Base-by-base conservation (phyloP, 73 alveolate genomes). In the Tetrahymena malaccensis region DNA sequence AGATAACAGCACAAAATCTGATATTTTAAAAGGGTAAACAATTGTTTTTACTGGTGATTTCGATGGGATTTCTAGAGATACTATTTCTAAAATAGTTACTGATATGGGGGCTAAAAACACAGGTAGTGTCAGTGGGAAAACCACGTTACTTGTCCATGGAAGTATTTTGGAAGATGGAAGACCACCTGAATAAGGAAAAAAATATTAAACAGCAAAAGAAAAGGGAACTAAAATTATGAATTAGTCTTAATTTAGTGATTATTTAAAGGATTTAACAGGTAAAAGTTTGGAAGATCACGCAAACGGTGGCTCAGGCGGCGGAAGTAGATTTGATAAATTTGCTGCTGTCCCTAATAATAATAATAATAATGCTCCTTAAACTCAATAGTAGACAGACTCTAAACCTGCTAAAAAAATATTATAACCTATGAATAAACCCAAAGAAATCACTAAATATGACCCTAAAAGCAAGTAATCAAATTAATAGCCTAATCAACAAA, bases 121-220 rank as follows among this genome's bases (percentile, higher is more conserved):
- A 56, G 94, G 96, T 6, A 96, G 98, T 31, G 99, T 99, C 5
- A 96, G 99, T 93, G 98, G 99, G 13, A 97, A 98, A 35, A 99
- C 99, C 4, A 97, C 96, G 43, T 97, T 94, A 84, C 96, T 99
- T 43, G 96, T 99, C 17, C 98, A 95, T 57, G 99, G 99, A 33
- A 98, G 96, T 58, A 95, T 94, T 31, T 97, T 99, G 34, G 99
- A 99, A 97, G 99, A 99, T 98, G 99, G 99, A 21, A 96, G 99
- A 96, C 98, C 97, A 21, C 97, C 85, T 55, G 96, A 94, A 5
- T 98, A 98, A 94, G 99, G 99, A n/a, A 97, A 97, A 85, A 99
- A 99, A 97, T 99, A 97, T 94, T 95, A 94, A 85, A 96, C 55
- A 43, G 99, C 99, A 0, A 44, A 35, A 55, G 97, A 97, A 94